Base-by-base conservation (phyloP, 1,139 yeast genomes). In the Saccharomyces hybrid region DNA sequence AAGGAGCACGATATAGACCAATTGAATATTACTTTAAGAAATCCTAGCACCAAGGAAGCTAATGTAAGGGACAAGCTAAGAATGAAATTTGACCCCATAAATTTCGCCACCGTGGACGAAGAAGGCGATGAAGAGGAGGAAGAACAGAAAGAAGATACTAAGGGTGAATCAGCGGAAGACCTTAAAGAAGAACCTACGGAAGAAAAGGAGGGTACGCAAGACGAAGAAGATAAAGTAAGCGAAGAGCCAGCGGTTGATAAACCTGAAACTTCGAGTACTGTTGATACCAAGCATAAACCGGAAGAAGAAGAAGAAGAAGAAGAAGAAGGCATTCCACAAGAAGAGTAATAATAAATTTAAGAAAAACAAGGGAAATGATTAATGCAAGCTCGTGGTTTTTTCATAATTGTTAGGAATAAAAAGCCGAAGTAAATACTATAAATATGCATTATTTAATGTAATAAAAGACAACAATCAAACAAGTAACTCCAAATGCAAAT, bases 1-100 rank as follows among this genome's bases (percentile, higher is more conserved):
- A 72, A 73, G 55, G 76, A 75, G 52, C 62, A 72, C 53, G 69
- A 75, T 32, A 63, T 72, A 54, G 78, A 73, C 60, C 74, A 75
- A 61, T 61, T 69, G 9, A 69, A 70, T 50, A 61, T 70, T 5
- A 57, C 64, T 9, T 54, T 68, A 49, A 68, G 70, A 56, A 65
- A 68, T 29, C 72, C 72, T 55, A 65, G 69, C 3, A 62, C 71
- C 12, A 61, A 63, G 34, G 72, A 70, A 56, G 67, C 71, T 2
- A 66, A 65, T 48, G 49, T 57, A 12, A 68, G 70, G 34, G 73
- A 70, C 57, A 62, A 65, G 50, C 52, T 68, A 44, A 67, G 73
- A 59, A 68, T 68, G 64, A 64, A 64, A 44, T 70, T 60, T 50
- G 73, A 70, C 54, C 73, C 73, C 24, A 70, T 70, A 48, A 71